A percentile compares a stretch with the other conserved stretches of the same genome.
Evolutionary conservation across 83 land plant species (phyloP).

Genomic region (Isoetes engelmannii): DNA sequence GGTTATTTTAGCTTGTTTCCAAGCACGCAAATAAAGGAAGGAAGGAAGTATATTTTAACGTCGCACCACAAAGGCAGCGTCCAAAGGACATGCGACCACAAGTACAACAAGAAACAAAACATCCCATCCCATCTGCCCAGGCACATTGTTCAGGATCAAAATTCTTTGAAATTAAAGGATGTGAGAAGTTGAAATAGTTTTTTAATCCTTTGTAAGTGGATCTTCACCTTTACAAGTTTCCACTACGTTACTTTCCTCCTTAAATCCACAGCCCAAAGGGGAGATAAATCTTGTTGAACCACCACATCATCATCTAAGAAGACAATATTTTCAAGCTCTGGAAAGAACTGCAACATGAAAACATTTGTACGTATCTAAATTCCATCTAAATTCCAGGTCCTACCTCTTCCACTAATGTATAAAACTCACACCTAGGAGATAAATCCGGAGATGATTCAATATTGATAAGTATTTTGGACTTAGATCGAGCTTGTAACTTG

Average conservation of each 20-base stretch:
- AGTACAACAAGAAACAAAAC: no score
- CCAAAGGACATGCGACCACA: no score
- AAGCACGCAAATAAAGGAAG: constrained; percentile 60
- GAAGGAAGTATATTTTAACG: no score
- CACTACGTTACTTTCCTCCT: constrained; percentile 79
- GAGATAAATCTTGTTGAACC: constrained; percentile 73
- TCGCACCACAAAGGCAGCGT: no score
- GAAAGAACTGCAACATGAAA: constrained; percentile 60
- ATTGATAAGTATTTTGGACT: constrained; percentile 84
- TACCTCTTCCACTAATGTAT: background rate
- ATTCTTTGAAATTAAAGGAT: constrained; percentile 56
- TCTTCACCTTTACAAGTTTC: constrained; percentile 87
- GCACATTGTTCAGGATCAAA: constrained; percentile 86
- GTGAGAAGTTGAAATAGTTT: constrained; percentile 85
- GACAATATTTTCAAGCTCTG: constrained; percentile 73
- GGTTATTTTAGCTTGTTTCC: constrained; percentile 72
- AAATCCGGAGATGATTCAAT: constrained; percentile 88
- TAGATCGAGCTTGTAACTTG: constrained; percentile 66
- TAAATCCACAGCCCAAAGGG: constrained; percentile 71
- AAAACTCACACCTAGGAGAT: constrained; percentile 74
- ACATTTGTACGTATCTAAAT: background rate
- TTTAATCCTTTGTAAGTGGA: constrained; percentile 59
- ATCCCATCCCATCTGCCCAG: constrained; percentile 99
- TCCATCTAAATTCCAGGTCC: background rate
- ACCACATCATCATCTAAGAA: constrained; percentile 96